These are phyloP conservation scores for Boletus smithii DNA, from an alignment of 1,284 basidiomycete species.

Conservation along the genomic window DNA sequence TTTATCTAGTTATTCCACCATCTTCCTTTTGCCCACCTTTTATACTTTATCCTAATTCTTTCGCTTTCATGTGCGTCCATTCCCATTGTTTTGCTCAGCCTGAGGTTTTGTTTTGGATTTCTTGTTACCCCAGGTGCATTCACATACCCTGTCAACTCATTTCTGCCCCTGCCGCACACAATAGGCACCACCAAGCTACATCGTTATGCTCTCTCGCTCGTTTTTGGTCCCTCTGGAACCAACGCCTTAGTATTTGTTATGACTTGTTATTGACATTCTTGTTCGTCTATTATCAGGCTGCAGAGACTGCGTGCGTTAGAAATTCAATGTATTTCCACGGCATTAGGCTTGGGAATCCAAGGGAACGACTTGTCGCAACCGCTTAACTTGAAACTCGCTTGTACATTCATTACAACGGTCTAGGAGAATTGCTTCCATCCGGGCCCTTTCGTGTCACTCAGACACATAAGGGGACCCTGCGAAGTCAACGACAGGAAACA, in stretches of 20 bases:
- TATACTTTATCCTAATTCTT: constrained; percentile 29
- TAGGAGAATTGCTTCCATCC: too few relatives aligned
- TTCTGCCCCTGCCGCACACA: constrained; percentile 18
- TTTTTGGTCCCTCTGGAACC: constrained; percentile 19
- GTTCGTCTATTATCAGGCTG: constrained; percentile 11
- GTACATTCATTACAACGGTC: too few relatives aligned
- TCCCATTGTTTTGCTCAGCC: constrained; percentile 22
- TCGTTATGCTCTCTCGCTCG: constrained; percentile 29
- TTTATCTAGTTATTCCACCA: constrained; percentile 29
- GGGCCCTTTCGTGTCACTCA: too few relatives aligned
- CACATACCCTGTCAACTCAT: constrained; percentile 24
- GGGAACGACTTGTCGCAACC: neutral
- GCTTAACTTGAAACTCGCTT: neutral
- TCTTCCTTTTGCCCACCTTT: constrained; percentile 19
- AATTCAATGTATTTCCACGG: constrained; percentile 24
- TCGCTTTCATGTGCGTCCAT: constrained; percentile 18
- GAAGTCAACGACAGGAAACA: too few relatives aligned
- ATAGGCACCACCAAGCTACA: constrained; percentile 21
- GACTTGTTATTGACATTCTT: constrained; percentile 25
- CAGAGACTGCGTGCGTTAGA: constrained; percentile 12
- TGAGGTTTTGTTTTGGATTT: constrained; percentile 18
- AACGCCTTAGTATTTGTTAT: constrained; percentile 16
- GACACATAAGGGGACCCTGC: too few relatives aligned
- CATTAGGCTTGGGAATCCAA: constrained; percentile 7
- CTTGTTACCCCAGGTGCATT: constrained; percentile 25